A percentile compares a stretch with the other conserved stretches of the same genome.
phyloP scores from a whole-genome alignment of 768 basidiomycete species.

The Scleroderma bovista region DNA sequence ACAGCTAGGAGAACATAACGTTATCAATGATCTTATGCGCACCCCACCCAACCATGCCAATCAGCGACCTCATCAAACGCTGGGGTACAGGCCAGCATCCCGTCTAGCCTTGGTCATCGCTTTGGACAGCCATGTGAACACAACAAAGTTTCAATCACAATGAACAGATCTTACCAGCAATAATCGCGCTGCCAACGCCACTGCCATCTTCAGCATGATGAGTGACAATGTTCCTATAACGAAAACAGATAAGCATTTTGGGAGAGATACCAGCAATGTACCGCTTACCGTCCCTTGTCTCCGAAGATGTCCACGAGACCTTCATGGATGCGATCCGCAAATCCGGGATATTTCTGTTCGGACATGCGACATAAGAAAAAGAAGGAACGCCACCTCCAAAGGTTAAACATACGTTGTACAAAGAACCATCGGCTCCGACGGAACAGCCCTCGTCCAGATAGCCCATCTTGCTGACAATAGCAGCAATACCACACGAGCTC shows the following conservation, averaged over 20 bases:
- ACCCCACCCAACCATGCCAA: no score
- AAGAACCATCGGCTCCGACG: slow-evolving; percentile 90
- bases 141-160: not conserved
- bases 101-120: slow-evolving; percentile 89
- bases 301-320: slow-evolving; percentile 94
- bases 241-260: slow-evolving; percentile 38
- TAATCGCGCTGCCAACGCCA: slow-evolving; percentile 95
- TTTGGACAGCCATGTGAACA: slow-evolving; percentile 22
- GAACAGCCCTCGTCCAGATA: slow-evolving; percentile 87
- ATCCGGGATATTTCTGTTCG: slow-evolving; percentile 93
- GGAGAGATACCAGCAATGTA: slow-evolving; percentile 29
- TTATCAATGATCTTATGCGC: no score
- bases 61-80: slow-evolving; percentile 34
- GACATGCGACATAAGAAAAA: not conserved
- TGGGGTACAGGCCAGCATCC: slow-evolving; percentile 51
- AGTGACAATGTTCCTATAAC: slow-evolving; percentile 44
- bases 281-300: slow-evolving; percentile 81
- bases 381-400: not conserved
- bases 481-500: slow-evolving; percentile 93
- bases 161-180: slow-evolving; percentile 55
- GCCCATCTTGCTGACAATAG: slow-evolving; percentile 92
- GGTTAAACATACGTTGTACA: slow-evolving; percentile 72
- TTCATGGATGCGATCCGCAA: slow-evolving; percentile 88
- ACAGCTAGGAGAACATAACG: no score
- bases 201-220: slow-evolving; percentile 50